Percentiles rank a stretch among this genome's conserved stretches.
Conservation (phyloP, 2,329 filamentous ascomycete genomes). For the Alternaria sp. region DNA sequence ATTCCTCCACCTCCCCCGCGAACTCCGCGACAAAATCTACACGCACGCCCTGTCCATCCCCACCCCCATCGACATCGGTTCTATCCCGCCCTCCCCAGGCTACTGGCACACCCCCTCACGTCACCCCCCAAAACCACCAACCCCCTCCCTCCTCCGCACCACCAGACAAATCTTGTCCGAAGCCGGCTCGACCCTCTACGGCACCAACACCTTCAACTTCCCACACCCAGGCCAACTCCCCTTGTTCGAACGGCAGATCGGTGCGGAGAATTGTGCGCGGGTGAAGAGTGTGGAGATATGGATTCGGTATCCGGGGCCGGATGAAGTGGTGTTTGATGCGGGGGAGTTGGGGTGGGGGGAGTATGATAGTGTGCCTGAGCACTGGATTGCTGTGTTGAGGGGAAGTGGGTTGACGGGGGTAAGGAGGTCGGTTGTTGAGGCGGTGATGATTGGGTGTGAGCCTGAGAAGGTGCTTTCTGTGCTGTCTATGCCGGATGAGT, state of each 20-base stretch:
- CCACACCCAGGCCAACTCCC: neutral
- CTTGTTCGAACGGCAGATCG: neutral
- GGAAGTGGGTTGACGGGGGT: neutral
- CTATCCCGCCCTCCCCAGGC: neutral
- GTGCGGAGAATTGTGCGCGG: neutral
- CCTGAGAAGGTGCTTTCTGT: neutral
- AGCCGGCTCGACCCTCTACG: neutral
- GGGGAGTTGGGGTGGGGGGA: neutral
- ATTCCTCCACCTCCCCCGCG: neutral
- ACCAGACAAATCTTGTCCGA: neutral
- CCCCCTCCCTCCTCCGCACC: accelerated
- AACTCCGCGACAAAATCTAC: neutral
- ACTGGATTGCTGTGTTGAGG: neutral
- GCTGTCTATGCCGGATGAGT: neutral
- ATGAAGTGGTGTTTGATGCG: neutral
- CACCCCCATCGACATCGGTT: neutral
- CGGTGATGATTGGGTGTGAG: neutral
- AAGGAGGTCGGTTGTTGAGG: neutral
- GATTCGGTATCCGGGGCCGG: neutral
- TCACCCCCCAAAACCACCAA: neutral
- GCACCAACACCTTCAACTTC: neutral
- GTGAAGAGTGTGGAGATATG: neutral
- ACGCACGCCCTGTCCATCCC: neutral
- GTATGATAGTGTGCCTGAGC: neutral
- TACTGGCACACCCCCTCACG: neutral